phyloP scores from a whole-genome alignment of 1,139 yeast species.

The Tardiomyces blankii region DNA sequence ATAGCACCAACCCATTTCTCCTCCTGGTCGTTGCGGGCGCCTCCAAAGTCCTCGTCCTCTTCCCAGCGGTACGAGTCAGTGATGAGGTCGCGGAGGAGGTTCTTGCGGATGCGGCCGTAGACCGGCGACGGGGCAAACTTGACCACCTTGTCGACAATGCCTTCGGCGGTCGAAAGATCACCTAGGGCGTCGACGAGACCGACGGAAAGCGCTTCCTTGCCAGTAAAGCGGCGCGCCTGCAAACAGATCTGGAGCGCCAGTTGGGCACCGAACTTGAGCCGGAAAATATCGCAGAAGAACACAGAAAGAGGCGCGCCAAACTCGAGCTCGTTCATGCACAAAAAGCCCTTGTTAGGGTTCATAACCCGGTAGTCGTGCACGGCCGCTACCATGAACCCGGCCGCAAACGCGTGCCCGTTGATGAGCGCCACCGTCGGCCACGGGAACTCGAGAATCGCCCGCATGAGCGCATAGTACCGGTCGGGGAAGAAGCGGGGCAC shows the following conservation, averaged over 20 bases:
- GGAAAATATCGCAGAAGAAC: slow-evolving; percentile 26
- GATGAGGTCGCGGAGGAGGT: slow-evolving; percentile 20
- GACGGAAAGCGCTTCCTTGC: slow-evolving; percentile 21
- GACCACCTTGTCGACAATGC: slow-evolving; percentile 14
- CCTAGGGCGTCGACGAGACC: slow-evolving; percentile 26
- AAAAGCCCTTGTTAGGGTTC: slow-evolving; percentile 27
- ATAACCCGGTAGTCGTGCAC: slow-evolving; percentile 29
- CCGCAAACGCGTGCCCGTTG: slow-evolving; percentile 32
- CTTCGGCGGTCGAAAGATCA: slow-evolving; percentile 22
- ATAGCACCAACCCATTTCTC: slow-evolving; percentile 6
- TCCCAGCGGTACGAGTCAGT: slow-evolving; percentile 6
- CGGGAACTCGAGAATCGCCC: slow-evolving; percentile 25
- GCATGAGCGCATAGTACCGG: slow-evolving; percentile 23
- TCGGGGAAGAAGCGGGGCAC: slow-evolving; percentile 25
- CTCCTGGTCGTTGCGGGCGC: slow-evolving; percentile 7
- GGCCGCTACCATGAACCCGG: slow-evolving; percentile 28
- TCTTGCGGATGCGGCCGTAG: slow-evolving; percentile 22
- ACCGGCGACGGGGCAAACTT: slow-evolving; percentile 18
- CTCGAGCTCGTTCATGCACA: slow-evolving; percentile 29
- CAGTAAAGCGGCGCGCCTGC: slow-evolving; percentile 25
- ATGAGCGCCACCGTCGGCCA: slow-evolving; percentile 29
- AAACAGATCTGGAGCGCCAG: slow-evolving; percentile 20
- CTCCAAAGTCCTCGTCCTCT: slow-evolving; percentile 8
- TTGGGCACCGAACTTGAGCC: slow-evolving; percentile 21
- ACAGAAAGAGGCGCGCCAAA: slow-evolving; percentile 28